Conservation (phyloP, 1,284 basidiomycete genomes). For the Sparassis latifolia region DNA sequence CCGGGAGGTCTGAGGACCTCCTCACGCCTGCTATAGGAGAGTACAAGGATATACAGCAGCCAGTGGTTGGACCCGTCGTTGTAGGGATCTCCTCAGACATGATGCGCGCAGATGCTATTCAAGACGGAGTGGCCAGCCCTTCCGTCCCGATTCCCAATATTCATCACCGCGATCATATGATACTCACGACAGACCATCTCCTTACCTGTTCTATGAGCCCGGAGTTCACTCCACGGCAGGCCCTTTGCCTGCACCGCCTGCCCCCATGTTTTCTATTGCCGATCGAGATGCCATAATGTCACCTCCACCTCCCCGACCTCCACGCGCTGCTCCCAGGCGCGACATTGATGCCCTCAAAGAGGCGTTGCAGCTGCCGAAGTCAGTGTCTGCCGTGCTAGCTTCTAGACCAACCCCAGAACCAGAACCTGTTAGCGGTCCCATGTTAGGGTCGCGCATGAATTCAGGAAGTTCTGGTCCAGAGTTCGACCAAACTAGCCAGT, state of each 20-base stretch:
- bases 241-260: slow-evolving; percentile 62
- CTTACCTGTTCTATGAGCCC: slow-evolving; percentile 58
- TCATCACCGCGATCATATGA: slow-evolving; percentile 1
- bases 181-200: slow-evolving; percentile 8
- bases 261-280: slow-evolving; percentile 37
- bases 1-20: slow-evolving; percentile 11
- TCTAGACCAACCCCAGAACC: slow-evolving; percentile 17
- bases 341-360: slow-evolving; percentile 51
- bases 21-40: slow-evolving; percentile 54
- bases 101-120: slow-evolving; percentile 9
- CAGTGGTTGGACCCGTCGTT: slow-evolving; percentile 53
- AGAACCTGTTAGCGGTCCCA: too few relatives aligned
- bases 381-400: slow-evolving; percentile 42
- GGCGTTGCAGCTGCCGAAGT: slow-evolving; percentile 48
- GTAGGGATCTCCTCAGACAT: slow-evolving; percentile 33
- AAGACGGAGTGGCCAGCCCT: neutral
- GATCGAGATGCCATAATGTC: slow-evolving; percentile 26
- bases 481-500: too few relatives aligned
- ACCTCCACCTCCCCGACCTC: slow-evolving; percentile 59
- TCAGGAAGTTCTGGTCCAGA: too few relatives aligned
- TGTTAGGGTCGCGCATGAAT: too few relatives aligned
- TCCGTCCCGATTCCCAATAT: neutral
- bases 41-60: slow-evolving; percentile 46
- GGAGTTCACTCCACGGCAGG: slow-evolving; percentile 66
- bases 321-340: slow-evolving; percentile 35